These are phyloP conservation scores for Cyberlindnera meyerae DNA, from an alignment of 805 yeast genomes.

Conservation along the genomic window DNA sequence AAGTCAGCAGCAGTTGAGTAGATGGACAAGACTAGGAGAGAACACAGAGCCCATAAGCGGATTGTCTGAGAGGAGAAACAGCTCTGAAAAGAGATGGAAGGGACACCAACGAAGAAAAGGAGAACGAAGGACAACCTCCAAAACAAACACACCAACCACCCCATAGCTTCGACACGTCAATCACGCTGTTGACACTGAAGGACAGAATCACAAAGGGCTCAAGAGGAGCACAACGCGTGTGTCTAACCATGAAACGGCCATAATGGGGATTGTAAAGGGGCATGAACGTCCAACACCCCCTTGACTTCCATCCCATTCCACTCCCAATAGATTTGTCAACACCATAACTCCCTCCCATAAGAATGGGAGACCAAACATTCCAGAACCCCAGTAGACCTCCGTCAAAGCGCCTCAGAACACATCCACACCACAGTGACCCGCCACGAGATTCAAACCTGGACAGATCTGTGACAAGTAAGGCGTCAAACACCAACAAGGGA, in stretches of 20 bases:
- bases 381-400: conserved; percentile 1
- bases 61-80: not conserved
- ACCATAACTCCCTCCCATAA: conserved; percentile 1
- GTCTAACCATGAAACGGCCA: conserved; percentile 3
- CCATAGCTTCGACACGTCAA: conserved; percentile 1
- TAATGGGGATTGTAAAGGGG: no score
- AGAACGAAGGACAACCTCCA: no score
- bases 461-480: no score
- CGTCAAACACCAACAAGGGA: not conserved
- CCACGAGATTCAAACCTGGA: conserved; percentile 4
- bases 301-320: no score
- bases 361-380: not conserved
- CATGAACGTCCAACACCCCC: no score
- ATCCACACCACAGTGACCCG: conserved; percentile 7
- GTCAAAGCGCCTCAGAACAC: no score
- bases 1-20: conserved; percentile 5
- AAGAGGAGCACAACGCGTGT: conserved; percentile 21
- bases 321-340: no score
- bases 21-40: not conserved
- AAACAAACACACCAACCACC: no score
- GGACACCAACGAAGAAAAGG: not conserved
- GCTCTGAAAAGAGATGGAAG: not conserved
- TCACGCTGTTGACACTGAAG: conserved; percentile 4
- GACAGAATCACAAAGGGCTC: conserved; percentile 18
- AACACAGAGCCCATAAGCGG: not conserved